Percentiles rank a stretch among this genome's conserved stretches.
Conservation (phyloP, 371 early-diverging fungal genomes). For the Mucor circinelloides region DNA sequence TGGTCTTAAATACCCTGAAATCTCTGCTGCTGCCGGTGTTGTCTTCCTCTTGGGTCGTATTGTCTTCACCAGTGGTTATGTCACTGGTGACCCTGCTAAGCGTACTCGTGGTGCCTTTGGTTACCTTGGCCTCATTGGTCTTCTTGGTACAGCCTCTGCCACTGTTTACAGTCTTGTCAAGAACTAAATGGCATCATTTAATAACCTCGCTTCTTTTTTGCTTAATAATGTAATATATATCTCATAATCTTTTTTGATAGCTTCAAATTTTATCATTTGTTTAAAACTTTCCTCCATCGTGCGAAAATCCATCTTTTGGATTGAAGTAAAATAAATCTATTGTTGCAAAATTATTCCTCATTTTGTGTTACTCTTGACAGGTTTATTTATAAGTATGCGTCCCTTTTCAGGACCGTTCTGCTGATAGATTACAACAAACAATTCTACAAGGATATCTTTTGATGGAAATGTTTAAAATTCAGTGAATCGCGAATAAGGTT, state of each 20-base stretch:
- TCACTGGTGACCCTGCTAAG: conserved; percentile 57
- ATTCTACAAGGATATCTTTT: no score
- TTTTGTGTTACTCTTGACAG: neutral
- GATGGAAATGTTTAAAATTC: no score
- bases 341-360: neutral
- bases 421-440: neutral
- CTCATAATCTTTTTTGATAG: neutral
- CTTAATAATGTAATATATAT: neutral
- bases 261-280: neutral
- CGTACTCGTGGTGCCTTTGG: conserved; percentile 47
- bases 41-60: conserved; percentile 57
- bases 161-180: conserved; percentile 30
- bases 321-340: neutral
- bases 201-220: neutral
- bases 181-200: conserved; percentile 4
- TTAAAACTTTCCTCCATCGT: neutral
- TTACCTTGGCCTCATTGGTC: conserved; percentile 44
- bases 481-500: no score
- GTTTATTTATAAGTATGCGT: neutral
- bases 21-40: conserved; percentile 52
- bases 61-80: conserved; percentile 52
- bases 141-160: conserved; percentile 40
- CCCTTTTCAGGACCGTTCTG: no score
- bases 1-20: conserved; percentile 56
- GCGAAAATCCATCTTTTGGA: neutral